Base-by-base conservation (phyloP, 1,139 yeast species). In the Schizosaccharomyces versatilis region DNA sequence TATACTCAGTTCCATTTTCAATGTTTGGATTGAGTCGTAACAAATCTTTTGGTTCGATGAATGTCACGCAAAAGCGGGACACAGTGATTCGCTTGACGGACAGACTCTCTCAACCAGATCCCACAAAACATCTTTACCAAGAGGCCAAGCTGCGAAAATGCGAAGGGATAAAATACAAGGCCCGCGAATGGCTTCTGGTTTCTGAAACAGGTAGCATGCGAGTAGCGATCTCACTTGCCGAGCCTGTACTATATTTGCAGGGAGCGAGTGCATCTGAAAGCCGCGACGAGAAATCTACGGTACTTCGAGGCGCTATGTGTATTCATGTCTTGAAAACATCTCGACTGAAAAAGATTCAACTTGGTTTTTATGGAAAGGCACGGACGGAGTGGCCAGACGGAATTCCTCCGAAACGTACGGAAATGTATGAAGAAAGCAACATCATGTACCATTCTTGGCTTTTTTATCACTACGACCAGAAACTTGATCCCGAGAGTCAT, bases 361-460 rank as follows among this genome's bases (percentile, higher is more conserved):
- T 90, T 55, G 69, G 73, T 2, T 80, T 90, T 64, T 75, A 76
- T 59, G 98, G 97, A 1, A 66, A 68, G 1, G 77, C 84, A 51
- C 72, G 84, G 59, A 90, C 98, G 0, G 96, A 90, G 60, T 90
- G 98, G 97, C 98, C 97, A 1, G 98, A 93, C 63, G 98, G 64
- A 24, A 86, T 88, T 36, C 98, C 98, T 0, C 96, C 97, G 0
- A 84, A 83, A 64, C 78, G 79, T 62, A 71, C 71, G 36, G 81
- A 78, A 32, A 79, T 77, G 59, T 66, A 68, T 38, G 98, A 90
- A 63, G 66, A 74, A 32, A 77, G 75, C 59, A 83, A 78, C 57
- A 66, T 88, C n/a, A 74, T 85, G 41, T 75, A 77, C 56, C 97
- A 90, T 65, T 80, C 84, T 5, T 90, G 98, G 98, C 93, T 95